Percentiles rank a stretch among this genome's conserved stretches.
These are phyloP conservation scores for Daucus carota DNA, from an alignment of 129 eudicot genomes.

Conservation along the genomic window DH1_v3.0 NC_030385.2:6494001-6494500, in stretches of 20 bases:
- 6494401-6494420: no score
- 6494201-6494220: background rate
- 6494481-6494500: no score
- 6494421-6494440: no score
- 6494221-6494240: background rate
- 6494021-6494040: slow-evolving; percentile 48
- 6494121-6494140: background rate
- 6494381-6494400: no score
- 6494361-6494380: no score
- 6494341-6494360: no score
- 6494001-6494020: slow-evolving; percentile 53
- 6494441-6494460: no score
- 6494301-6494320: no score
- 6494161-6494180: background rate
- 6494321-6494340: no score
- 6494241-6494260: background rate
- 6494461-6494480: no score
- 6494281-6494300: no score
- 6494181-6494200: background rate
- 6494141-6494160: background rate
- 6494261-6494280: no score
- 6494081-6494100: background rate
- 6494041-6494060: background rate
- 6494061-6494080: background rate
- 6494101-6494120: background rate